Conservation (phyloP, 495 filamentous ascomycete genomes). For the Penicillium chermesinum region DNA sequence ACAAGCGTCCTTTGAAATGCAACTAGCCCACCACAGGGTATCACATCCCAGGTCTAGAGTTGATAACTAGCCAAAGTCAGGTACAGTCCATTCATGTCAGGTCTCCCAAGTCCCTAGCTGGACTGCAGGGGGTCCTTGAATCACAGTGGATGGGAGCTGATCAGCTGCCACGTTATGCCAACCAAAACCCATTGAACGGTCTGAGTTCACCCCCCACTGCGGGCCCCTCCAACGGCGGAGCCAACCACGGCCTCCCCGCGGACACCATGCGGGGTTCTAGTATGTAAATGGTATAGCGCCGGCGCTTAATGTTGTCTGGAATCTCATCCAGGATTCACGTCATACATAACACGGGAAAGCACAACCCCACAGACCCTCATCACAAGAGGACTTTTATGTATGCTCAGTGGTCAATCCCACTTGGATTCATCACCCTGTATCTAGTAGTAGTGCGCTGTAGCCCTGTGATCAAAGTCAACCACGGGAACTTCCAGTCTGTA, state of each 20-base stretch:
- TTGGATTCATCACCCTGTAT: not conserved
- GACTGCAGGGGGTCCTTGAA: not conserved
- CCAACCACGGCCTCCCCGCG: not conserved
- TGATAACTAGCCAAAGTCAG: no score
- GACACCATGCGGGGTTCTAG: not conserved
- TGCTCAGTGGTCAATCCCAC: not conserved
- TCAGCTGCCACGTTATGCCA: not conserved
- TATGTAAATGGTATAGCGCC: slow-evolving; percentile 4
- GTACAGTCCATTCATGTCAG: no score
- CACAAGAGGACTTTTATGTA: not conserved
- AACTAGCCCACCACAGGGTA: no score
- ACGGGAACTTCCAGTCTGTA: no score
- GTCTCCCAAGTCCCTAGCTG: no score
- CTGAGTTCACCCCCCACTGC: not conserved
- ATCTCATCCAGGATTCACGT: not conserved
- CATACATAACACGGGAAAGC: not conserved
- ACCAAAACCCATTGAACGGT: not conserved
- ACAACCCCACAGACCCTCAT: not conserved
- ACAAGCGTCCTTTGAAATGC: no score
- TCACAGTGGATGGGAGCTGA: not conserved
- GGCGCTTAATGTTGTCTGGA: slow-evolving; percentile 9
- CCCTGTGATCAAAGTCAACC: no score
- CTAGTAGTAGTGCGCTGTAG: not conserved
- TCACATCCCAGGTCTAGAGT: no score
- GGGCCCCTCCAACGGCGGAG: not conserved